Evolutionary conservation across 352 stramenopile species (phyloP), one percentile per base, ranked within the genome.

Genomic region (Phytopythium sindhum): DNA sequence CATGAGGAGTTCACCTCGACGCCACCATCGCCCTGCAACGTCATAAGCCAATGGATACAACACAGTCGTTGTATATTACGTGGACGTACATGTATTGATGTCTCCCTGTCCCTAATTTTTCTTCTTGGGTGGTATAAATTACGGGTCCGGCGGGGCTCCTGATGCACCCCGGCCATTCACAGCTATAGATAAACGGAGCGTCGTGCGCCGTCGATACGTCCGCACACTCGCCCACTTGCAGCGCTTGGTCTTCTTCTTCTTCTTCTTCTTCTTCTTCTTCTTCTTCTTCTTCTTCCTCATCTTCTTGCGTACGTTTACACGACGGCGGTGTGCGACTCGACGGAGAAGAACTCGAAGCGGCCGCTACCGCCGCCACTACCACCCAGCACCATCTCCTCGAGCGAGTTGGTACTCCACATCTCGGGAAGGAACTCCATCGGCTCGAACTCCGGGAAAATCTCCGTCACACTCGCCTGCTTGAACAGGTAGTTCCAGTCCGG

Each of bases 381-480:
- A 10, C 42, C 53, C 23, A 54, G 28, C 14, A 69, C 65, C 50
- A 83, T 66, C 48, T 73, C 68, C 42, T 83, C 76, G 17, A 85
- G 69, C 56, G 76, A 85, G 54, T 78, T 80, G 35, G 76, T 82
- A 57, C 76, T 85, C 76, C 76, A 85, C 69, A 79, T 77, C 15
- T 77, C 60, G 14, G 76, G 69, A 5, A 65, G 10, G 12, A 77
- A 68, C n/a, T 63, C 64, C 60, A 67, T 65, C 11, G 72, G 76
- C 31, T 84, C 75, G 64, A 74, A 81, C 37, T 80, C 76, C n/a
- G 72, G 50, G 47, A 85, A 80, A 45, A 82, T 76, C 61, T 84
- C 69, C 63, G 69, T 70, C 39, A 84, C 57, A 26, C 67, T 74
- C 47, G 62, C 57, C 63, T 60, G 51, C 66, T 74, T 61, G 35